Evolutionary conservation across 257 asterid genomes (phyloP), one percentile per base, ranked within the genome.

Genomic region (Nicotiana paniculata): DNA sequence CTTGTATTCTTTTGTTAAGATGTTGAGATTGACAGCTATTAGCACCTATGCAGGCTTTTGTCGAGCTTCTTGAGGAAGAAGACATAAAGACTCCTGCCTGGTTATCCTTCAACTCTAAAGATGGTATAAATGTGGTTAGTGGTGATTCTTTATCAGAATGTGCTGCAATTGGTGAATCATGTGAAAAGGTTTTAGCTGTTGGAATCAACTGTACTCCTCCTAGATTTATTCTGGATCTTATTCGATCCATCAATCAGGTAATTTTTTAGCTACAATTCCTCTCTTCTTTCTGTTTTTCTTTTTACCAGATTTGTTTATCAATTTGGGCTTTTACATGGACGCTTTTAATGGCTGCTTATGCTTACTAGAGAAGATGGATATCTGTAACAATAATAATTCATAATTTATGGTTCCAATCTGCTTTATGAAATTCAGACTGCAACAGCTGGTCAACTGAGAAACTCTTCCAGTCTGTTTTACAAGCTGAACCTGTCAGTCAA

Each of bases 171-270:
- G 97, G 94, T 37, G 97, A 92, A 65, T 90, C 91, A 15, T 90
- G 94, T 82, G 81, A 88, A 75, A 95, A 88, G 85, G 83, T 95
- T 83, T 90, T 93, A 61, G 93, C 97, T 7, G 93, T 95, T 2
- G 98, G 98, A 83, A 89, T 95, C 77, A 95, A 95, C 77, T 95
- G 97, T 79, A 93, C 98, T 32, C 98, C 98, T 11, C 97, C 98
- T 13, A 92, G 97, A 89, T 93, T 90, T 81, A 91, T 95, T 86
- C 87, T 83, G 77, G 93, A 91, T 77, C 93, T 95, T 58, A 91
- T 95, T 85, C 72, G 88, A 79, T 88, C 91, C 81, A 79, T 91
- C 82, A 93, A 89, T 87, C 91, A 93, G 92, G 98, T 93, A 85
- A 53, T 30, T 63, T 8, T 53, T 16, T 35, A 26, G 43, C 76